These are phyloP conservation scores for Russula virescens DNA, from an alignment of 768 basidiomycete genomes.

Conservation along the genomic window DNA sequence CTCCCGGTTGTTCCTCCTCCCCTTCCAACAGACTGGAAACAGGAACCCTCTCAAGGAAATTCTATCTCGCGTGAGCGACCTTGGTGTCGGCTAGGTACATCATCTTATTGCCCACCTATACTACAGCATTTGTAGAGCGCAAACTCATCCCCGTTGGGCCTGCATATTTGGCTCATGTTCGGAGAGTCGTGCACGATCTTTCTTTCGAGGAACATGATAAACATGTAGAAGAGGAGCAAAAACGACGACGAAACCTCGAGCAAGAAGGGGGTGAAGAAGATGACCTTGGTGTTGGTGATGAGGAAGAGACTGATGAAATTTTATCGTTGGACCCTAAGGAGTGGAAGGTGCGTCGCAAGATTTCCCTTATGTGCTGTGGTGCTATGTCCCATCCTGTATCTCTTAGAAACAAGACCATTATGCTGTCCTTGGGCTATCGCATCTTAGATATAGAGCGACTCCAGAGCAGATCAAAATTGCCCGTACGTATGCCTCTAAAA, in stretches of 20 bases:
- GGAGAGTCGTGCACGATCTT: slow-evolving; percentile 64
- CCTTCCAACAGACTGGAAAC: slow-evolving; percentile 41
- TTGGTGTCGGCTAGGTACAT: slow-evolving; percentile 7
- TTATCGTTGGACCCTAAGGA: slow-evolving; percentile 88
- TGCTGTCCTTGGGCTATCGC: slow-evolving; percentile 90
- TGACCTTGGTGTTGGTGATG: slow-evolving; percentile 90
- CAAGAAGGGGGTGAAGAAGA: slow-evolving; percentile 53
- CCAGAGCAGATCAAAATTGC: slow-evolving; percentile 94
- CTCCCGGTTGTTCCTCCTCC: slow-evolving; percentile 40
- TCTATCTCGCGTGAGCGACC: slow-evolving; percentile 31
- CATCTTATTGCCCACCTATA: neutral
- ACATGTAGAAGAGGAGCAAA: slow-evolving; percentile 48
- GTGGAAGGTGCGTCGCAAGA: slow-evolving; percentile 72
- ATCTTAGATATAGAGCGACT: slow-evolving; percentile 79
- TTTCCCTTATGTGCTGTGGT: neutral
- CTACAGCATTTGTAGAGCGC: slow-evolving; percentile 38
- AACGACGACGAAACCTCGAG: slow-evolving; percentile 46
- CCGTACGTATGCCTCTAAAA: slow-evolving; percentile 62
- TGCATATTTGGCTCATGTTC: slow-evolving; percentile 79
- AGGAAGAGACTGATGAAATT: slow-evolving; percentile 69
- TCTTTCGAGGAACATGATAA: slow-evolving; percentile 83
- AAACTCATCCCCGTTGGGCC: slow-evolving; percentile 79
- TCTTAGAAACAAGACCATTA: slow-evolving; percentile 98
- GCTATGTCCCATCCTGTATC: neutral
- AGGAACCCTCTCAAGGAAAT: slow-evolving; percentile 35